Percentiles rank a stretch among this genome's conserved stretches.
phyloP scores from a whole-genome alignment of 805 yeast species.

The Metschnikowia corniflorae region DNA sequence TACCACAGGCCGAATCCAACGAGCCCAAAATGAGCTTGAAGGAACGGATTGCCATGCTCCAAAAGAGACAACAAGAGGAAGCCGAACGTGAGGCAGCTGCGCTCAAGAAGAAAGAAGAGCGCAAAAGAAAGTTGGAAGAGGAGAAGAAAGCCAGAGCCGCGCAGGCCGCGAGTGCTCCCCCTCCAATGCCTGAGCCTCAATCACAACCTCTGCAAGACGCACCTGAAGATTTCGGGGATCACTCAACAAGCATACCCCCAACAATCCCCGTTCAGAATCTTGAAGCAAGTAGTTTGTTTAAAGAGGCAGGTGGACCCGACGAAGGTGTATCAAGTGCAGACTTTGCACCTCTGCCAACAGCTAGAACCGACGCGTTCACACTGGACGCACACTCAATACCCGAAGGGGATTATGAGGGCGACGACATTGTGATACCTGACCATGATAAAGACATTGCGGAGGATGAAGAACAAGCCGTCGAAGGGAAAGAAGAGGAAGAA shows the following conservation, averaged over 20 bases:
- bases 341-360: too few species aligned
- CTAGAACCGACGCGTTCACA: not conserved
- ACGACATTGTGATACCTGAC: not conserved
- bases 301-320: not conserved
- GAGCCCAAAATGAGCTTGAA: slow-evolving; percentile 77
- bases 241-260: not conserved
- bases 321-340: not conserved
- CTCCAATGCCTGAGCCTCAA: not conserved
- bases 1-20: slow-evolving; percentile 36
- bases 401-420: not conserved
- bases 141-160: slow-evolving; percentile 4
- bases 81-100: slow-evolving; percentile 68
- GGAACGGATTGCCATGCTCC: slow-evolving; percentile 82
- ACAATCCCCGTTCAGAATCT: not conserved
- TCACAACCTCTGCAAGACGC: not conserved
- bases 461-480: slow-evolving; percentile 35
- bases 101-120: slow-evolving; percentile 46
- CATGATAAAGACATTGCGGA: slow-evolving; percentile 22
- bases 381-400: not conserved
- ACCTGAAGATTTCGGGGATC: not conserved
- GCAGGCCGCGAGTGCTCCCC: not conserved
- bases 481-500: slow-evolving; percentile 40
- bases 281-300: not conserved
- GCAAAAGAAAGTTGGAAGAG: slow-evolving; percentile 38
- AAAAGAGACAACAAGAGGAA: slow-evolving; percentile 76